Evolutionary conservation across 116 monocot species (phyloP).

Genomic region (Zostera marina): DNA sequence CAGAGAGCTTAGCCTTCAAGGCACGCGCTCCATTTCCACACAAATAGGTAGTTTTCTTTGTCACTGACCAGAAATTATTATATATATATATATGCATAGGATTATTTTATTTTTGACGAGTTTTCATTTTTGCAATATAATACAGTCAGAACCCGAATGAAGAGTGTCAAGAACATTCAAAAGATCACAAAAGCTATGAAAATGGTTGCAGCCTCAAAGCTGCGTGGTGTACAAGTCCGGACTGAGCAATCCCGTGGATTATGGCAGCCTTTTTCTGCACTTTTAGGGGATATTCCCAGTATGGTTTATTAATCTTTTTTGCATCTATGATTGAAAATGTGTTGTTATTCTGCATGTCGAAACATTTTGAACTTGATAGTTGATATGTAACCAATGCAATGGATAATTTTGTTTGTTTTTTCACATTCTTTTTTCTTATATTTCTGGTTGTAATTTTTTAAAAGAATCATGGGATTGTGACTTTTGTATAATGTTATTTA

Average conservation of each 20-base stretch:
- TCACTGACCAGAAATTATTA: not conserved
- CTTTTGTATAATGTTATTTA: no score
- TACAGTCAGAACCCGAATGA: conserved; percentile 91
- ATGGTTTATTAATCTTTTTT: conserved; percentile 7
- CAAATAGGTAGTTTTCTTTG: conserved; percentile 36
- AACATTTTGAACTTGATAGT: not conserved
- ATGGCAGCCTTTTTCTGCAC: conserved; percentile 90
- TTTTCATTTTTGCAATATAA: not conserved
- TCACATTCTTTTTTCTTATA: no score
- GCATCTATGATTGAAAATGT: not conserved
- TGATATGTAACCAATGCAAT: no score
- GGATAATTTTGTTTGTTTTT: no score
- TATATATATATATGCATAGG: not conserved
- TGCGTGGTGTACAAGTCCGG: conserved; percentile 65
- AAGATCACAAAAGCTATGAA: conserved; percentile 99
- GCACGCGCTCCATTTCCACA: conserved; percentile 54
- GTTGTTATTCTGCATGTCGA: not conserved
- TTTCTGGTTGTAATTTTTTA: no score
- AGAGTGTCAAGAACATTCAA: conserved; percentile 92
- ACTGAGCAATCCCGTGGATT: conserved; percentile 87
- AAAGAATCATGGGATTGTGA: no score
- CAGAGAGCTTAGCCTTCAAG: conserved; percentile 37
- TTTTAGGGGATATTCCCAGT: conserved; percentile 82
- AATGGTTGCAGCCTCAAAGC: conserved; percentile 96
- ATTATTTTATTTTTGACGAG: not conserved